Percentiles rank a stretch among this genome's conserved stretches.
Evolutionary conservation across 768 basidiomycete species (phyloP).

Genomic region (Boletus sp.): DNA sequence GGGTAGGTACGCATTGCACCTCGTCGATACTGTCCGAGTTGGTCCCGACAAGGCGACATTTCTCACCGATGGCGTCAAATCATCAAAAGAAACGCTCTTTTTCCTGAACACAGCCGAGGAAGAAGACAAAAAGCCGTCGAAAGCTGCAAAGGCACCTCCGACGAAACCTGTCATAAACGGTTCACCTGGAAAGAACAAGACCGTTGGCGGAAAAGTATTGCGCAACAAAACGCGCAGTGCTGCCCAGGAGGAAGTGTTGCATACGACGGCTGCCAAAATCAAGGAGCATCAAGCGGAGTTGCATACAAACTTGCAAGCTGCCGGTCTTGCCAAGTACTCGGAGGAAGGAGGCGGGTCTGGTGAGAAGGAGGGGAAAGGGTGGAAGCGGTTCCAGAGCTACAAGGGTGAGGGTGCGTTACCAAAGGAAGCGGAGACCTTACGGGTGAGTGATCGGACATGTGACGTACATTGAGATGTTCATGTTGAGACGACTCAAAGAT

Average conservation of each 20-base stretch:
- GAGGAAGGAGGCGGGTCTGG: constrained; percentile 72
- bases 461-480: background rate
- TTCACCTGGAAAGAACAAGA: constrained; percentile 66
- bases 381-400: constrained; percentile 96
- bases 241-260: constrained; percentile 78
- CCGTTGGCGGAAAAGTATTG: constrained; percentile 79
- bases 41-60: constrained; percentile 61
- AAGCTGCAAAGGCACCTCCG: constrained; percentile 51
- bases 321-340: constrained; percentile 80
- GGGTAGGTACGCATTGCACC: constrained; percentile 77
- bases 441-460: constrained; percentile 48
- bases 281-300: constrained; percentile 86
- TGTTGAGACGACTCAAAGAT: constrained; percentile 50
- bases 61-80: constrained; percentile 82
- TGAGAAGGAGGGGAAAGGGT: constrained; percentile 86
- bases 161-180: constrained; percentile 57
- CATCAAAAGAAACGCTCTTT: constrained; percentile 83
- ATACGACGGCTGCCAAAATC: constrained; percentile 72
- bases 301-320: constrained; percentile 69
- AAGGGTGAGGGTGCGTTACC: constrained; percentile 92
- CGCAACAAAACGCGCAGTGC: constrained; percentile 89
- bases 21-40: constrained; percentile 86
- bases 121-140: constrained; percentile 53
- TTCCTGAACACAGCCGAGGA: constrained; percentile 65
- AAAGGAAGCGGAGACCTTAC: constrained; percentile 70